phyloP scores from a whole-genome alignment of 1,284 basidiomycete genomes.

The Ustilago hordei region DNA sequence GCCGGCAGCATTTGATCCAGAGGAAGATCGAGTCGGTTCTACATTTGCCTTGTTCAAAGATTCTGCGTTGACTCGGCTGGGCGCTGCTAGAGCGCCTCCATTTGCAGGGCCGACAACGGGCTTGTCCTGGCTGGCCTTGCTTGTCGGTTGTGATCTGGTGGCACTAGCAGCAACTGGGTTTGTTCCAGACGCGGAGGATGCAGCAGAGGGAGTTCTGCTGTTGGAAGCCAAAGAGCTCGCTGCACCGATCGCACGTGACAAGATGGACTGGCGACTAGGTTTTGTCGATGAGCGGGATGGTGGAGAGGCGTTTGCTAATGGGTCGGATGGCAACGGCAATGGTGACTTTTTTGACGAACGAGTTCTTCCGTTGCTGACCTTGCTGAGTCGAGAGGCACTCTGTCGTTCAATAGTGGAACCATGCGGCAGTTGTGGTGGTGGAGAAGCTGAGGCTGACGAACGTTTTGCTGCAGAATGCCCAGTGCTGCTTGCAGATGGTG shows the following conservation, averaged over 20 bases:
- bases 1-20: constrained; percentile 21
- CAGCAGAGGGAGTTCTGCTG: constrained; percentile 1
- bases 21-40: constrained; percentile 28
- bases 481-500: not conserved
- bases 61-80: constrained; percentile 7
- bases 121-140: constrained; percentile 15
- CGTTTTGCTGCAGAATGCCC: constrained; percentile 11
- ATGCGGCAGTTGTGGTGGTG: constrained; percentile 11
- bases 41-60: constrained; percentile 8
- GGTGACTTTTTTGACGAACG: constrained; percentile 26
- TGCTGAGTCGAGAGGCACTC: constrained; percentile 18
- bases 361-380: not conserved
- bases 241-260: constrained; percentile 28
- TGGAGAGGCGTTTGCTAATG: constrained; percentile 16
- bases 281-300: constrained; percentile 2
- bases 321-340: constrained; percentile 19
- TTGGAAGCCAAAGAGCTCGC: constrained; percentile 17
- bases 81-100: not conserved
- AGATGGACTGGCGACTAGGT: constrained; percentile 24
- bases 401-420: constrained; percentile 12
- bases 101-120: not conserved
- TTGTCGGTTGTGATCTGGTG: not conserved
- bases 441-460: constrained; percentile 14
- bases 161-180: not conserved
- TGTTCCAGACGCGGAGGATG: not conserved